phyloP scores from a whole-genome alignment of 495 filamentous ascomycete genomes.

The Staphylotrichum tortipilum region DNA sequence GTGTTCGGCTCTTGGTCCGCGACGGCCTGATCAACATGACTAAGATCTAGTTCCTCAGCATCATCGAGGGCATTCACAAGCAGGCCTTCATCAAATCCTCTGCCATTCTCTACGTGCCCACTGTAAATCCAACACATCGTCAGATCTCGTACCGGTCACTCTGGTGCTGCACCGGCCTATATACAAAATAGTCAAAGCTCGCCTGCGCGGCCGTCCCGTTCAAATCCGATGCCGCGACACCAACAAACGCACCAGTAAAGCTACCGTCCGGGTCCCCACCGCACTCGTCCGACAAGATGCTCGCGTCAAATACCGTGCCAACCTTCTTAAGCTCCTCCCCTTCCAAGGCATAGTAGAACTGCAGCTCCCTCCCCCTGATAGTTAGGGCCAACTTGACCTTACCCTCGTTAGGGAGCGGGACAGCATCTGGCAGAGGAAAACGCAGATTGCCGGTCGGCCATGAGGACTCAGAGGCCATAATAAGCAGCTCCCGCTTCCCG shows the following conservation, averaged over 20 bases:
- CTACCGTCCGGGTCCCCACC: constrained; percentile 49
- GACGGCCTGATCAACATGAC: background rate
- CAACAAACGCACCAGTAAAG: constrained; percentile 52
- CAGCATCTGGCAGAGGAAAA: constrained; percentile 25
- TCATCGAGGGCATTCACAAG: background rate
- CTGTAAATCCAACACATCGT: constrained; percentile 4
- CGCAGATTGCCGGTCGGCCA: constrained; percentile 39
- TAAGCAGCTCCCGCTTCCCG: constrained; percentile 44
- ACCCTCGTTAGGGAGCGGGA: constrained; percentile 41
- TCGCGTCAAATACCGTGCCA: constrained; percentile 44
- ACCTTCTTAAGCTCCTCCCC: constrained; percentile 39
- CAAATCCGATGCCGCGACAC: constrained; percentile 45
- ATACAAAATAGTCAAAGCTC: constrained; percentile 43
- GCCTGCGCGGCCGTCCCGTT: constrained; percentile 41
- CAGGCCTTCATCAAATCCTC: background rate
- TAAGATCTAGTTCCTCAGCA: background rate
- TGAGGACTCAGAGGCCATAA: constrained; percentile 42
- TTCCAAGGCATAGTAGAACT: constrained; percentile 44
- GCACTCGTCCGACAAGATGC: constrained; percentile 47
- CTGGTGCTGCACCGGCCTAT: constrained; percentile 38
- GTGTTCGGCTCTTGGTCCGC: background rate
- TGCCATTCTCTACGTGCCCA: too few relatives aligned
- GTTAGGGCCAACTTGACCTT: constrained; percentile 41
- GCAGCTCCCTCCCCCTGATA: constrained; percentile 38
- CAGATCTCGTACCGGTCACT: constrained; percentile 41